Evolutionary conservation across 2,329 filamentous ascomycete genomes (phyloP).

Genomic region (Penicillium italicum): DNA sequence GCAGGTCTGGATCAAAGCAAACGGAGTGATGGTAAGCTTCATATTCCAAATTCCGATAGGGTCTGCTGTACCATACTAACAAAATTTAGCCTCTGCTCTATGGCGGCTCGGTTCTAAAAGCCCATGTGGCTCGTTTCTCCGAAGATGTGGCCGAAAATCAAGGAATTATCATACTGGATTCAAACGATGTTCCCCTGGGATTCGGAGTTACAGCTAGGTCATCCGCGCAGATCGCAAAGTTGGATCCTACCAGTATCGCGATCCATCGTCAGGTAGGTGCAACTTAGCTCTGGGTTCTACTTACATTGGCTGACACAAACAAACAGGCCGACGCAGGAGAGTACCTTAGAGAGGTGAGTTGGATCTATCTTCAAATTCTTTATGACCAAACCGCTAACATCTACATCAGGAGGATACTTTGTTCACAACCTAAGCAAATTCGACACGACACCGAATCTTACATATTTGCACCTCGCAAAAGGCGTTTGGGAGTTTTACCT

Average conservation of each 20-base stretch:
- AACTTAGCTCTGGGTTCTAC: not conserved
- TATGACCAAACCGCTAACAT: conserved; percentile 12
- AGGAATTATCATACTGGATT: conserved; percentile 82
- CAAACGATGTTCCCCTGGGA: conserved; percentile 84
- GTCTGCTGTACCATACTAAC: not conserved
- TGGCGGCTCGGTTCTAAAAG: not conserved
- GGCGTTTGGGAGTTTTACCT: conserved; percentile 29
- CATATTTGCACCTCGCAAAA: conserved; percentile 26
- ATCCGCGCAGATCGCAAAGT: conserved; percentile 73
- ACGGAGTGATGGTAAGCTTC: conserved; percentile 73
- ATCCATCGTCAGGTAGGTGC: conserved; percentile 39
- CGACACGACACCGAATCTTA: conserved; percentile 13
- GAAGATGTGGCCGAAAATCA: conserved; percentile 93
- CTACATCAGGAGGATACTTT: conserved; percentile 55
- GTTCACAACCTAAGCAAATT: conserved; percentile 51
- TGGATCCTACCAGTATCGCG: conserved; percentile 87
- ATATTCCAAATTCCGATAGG: not conserved
- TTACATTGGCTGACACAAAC: not conserved
- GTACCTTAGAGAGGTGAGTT: conserved; percentile 72
- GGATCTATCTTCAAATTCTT: not conserved
- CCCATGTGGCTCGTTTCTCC: conserved; percentile 40
- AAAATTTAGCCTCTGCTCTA: not conserved
- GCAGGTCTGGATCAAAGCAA: conserved; percentile 82
- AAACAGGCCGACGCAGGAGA: conserved; percentile 89
- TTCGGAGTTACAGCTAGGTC: conserved; percentile 90